Evolutionary conservation across 2,329 filamentous ascomycete species (phyloP).

Genomic region (Pyrenophora tritici-repentis): DNA sequence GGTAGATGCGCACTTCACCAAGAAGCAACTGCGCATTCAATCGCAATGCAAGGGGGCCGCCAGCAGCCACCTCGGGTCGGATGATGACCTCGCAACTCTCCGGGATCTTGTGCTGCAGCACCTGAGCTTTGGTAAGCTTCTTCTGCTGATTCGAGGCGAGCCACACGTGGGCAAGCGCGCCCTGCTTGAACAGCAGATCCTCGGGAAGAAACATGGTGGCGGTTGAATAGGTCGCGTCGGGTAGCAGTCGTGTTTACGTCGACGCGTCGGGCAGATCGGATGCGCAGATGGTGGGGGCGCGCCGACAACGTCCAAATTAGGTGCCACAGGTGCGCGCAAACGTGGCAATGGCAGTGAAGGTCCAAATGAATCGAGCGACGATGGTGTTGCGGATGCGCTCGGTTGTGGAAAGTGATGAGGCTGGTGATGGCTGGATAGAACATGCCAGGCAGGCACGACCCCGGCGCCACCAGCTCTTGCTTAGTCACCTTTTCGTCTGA

Average conservation of each 20-base stretch:
- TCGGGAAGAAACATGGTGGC: conserved; percentile 92
- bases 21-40: conserved; percentile 92
- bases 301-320: conserved; percentile 23
- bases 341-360: conserved; percentile 30
- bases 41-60: conserved; percentile 92
- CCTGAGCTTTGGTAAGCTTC: conserved; percentile 96
- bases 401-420: conserved; percentile 22
- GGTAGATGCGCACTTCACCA: conserved; percentile 96
- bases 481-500: conserved; percentile 14
- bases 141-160: conserved; percentile 96
- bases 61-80: conserved; percentile 63
- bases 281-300: conserved; percentile 32
- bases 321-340: conserved; percentile 24
- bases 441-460: conserved; percentile 9
- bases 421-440: conserved; percentile 12
- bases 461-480: not conserved
- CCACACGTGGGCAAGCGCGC: conserved; percentile 96
- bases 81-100: conserved; percentile 96
- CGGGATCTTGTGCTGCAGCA: conserved; percentile 90
- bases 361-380: conserved; percentile 18
- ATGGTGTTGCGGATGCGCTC: conserved; percentile 30
- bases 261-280: conserved; percentile 36
- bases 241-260: conserved; percentile 35
- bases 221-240: conserved; percentile 24
- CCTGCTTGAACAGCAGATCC: conserved; percentile 92